Conservation (phyloP, 1,139 yeast genomes). For the Magnusiomyces paraingens region DNA sequence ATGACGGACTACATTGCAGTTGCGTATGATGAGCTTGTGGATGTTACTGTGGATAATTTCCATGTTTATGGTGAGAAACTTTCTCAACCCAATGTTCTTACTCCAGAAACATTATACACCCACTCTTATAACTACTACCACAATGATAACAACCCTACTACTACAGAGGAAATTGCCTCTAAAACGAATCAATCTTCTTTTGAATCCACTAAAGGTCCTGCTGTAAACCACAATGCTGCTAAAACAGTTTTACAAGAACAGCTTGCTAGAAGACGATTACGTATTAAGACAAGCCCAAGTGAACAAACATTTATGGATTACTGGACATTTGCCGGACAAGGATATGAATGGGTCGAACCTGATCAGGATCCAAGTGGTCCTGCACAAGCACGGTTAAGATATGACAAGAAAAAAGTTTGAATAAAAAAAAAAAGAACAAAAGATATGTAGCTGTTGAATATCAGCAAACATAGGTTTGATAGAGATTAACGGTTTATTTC, state of each 20-base stretch:
- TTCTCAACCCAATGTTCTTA: neutral
- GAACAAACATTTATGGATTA: conserved; percentile 45
- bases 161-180: too few species aligned
- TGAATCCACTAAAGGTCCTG: neutral
- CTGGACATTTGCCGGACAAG: conserved; percentile 71
- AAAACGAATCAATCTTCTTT: too few species aligned
- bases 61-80: conserved; percentile 8
- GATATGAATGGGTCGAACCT: conserved; percentile 75
- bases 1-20: conserved; percentile 10
- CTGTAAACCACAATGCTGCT: neutral
- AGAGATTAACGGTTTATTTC: too few species aligned
- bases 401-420: too few species aligned
- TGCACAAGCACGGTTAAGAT: too few species aligned
- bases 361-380: conserved; percentile 54
- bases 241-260: neutral
- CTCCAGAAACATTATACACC: neutral
- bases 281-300: conserved; percentile 8
- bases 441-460: too few species aligned
- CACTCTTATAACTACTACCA: too few species aligned
- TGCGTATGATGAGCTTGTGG: conserved; percentile 14
- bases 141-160: too few species aligned
- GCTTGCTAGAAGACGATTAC: conserved; percentile 6
- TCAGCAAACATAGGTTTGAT: too few species aligned
- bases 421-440: neutral
- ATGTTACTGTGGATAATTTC: conserved; percentile 16